Conservation (phyloP, 2,329 filamentous ascomycete genomes). For the Knoxdaviesia proteae region DNA sequence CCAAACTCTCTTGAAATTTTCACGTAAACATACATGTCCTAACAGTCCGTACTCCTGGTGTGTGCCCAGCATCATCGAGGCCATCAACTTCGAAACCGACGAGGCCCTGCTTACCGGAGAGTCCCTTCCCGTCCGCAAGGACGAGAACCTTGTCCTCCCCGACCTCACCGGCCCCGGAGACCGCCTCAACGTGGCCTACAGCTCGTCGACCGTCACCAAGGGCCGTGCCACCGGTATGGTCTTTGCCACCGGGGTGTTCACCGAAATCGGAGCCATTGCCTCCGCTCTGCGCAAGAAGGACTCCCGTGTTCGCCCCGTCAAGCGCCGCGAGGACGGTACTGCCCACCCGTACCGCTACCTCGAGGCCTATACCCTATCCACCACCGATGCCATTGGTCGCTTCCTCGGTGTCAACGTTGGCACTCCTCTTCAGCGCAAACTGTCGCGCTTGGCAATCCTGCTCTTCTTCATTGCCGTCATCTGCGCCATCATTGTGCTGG, state of each 20-base stretch:
- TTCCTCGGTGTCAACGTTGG: slow-evolving; percentile 50
- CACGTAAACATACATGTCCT: slow-evolving; percentile 12
- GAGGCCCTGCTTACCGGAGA: slow-evolving; percentile 40
- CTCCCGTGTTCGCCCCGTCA: slow-evolving; percentile 26
- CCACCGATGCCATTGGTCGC: slow-evolving; percentile 34
- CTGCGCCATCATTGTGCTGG: slow-evolving; percentile 48
- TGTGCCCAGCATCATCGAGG: slow-evolving; percentile 20
- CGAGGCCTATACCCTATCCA: slow-evolving; percentile 24
- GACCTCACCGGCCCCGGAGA: slow-evolving; percentile 22
- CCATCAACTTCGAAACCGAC: slow-evolving; percentile 42
- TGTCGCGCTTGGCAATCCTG: slow-evolving; percentile 44
- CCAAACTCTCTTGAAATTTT: too few relatives aligned
- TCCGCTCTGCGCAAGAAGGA: slow-evolving; percentile 27
- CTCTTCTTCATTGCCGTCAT: slow-evolving; percentile 47
- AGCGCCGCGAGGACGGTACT: slow-evolving; percentile 28
- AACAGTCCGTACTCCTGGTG: background rate
- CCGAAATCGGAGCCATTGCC: slow-evolving; percentile 38
- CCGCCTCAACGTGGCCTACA: slow-evolving; percentile 34
- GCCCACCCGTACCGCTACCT: slow-evolving; percentile 30
- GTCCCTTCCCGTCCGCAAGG: slow-evolving; percentile 32
- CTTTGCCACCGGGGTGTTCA: slow-evolving; percentile 36
- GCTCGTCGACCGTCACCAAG: slow-evolving; percentile 32
- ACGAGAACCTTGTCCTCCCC: slow-evolving; percentile 18
- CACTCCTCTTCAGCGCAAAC: slow-evolving; percentile 47
- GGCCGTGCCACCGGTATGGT: slow-evolving; percentile 37